Base-by-base conservation (phyloP, 202 grass and related monocot genomes). In the Setaria viridis region DNA sequence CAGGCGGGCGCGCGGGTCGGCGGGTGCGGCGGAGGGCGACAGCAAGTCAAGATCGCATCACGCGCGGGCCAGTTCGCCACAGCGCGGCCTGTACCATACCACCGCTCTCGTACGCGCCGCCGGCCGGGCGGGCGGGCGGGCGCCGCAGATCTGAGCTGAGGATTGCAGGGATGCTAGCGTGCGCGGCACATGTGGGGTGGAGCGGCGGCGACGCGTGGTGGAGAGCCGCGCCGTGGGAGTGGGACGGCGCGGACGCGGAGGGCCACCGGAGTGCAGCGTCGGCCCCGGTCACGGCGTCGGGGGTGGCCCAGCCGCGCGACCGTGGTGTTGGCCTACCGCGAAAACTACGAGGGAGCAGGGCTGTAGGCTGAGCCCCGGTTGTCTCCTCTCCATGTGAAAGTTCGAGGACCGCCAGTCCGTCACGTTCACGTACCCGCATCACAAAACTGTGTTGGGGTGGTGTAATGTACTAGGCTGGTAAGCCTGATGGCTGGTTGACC, bases 11-110 rank as follows among this genome's bases (percentile, higher is more conserved):
- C 25, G 25, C 25, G 25, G 25, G 25, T 25, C 25, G 25, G 25
- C 2, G 3, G 21, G 25, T 9, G 25, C 2, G n/a, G 9, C 0
- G 59, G 59, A 13, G 10, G 63, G 2, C 12, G 72, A 32, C 81
- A 80, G 54, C 7, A 50, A 76, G 77, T 89, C 82, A 89, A 89
- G 35, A 85, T 59, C 60, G 77, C 70, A 85, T 80, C 87, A 12
- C 74, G 86, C 39, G 39, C 67, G 75, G 53, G 86, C 85, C 70
- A 76, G 79, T 41, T 69, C 37, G 67, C 32, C 8, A 15, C 81
- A 74, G 50, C 50, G 17, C 35, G 8, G 75, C 46, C 9, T 14
- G 48, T 47, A 0, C 49, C 15, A 50, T 62, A 72, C 80, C 66
- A 54, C 81, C 34, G 82, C 11, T 34, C 56, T 17, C 63, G 86